Conservation (phyloP, 768 basidiomycete genomes). For the Leccinum variicolor region DNA sequence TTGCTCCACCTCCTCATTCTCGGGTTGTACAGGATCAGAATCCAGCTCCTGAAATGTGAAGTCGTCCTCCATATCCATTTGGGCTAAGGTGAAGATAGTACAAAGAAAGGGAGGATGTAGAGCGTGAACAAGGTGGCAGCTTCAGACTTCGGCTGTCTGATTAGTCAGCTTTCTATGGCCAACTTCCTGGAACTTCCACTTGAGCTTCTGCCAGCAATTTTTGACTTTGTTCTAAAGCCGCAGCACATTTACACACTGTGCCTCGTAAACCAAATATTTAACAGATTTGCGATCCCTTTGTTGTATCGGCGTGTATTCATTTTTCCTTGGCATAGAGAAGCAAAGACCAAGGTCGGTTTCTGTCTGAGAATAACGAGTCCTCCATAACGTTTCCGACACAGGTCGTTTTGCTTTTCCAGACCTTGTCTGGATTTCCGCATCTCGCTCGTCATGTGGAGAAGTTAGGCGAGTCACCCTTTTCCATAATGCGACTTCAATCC, state of each 20-base stretch:
- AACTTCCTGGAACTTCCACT: constrained; percentile 57
- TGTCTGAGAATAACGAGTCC: background rate
- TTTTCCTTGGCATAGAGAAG: constrained; percentile 68
- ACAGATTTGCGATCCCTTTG: constrained; percentile 43
- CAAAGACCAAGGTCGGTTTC: constrained; percentile 52
- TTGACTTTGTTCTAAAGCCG: constrained; percentile 48
- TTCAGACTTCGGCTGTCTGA: background rate
- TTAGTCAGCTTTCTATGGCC: constrained; percentile 37
- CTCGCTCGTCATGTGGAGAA: constrained; percentile 56
- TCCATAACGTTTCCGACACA: constrained; percentile 21
- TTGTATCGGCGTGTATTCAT: constrained; percentile 62
- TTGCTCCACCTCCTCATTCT: constrained; percentile 36
- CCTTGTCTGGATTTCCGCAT: constrained; percentile 49
- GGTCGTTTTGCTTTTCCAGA: constrained; percentile 61
- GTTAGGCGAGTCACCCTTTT: constrained; percentile 46
- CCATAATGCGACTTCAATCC: background rate
- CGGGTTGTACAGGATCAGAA: constrained; percentile 28
- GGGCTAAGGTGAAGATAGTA: constrained; percentile 25
- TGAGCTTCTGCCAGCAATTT: constrained; percentile 58
- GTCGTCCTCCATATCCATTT: constrained; percentile 35
- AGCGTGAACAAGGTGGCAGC: background rate
- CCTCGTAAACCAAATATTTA: constrained; percentile 57
- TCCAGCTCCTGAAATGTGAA: constrained; percentile 26
- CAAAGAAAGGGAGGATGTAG: constrained; percentile 11
- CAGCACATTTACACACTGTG: constrained; percentile 50